phyloP scores from a whole-genome alignment of 306 rosid species.

The Lotus japonicus region DNA sequence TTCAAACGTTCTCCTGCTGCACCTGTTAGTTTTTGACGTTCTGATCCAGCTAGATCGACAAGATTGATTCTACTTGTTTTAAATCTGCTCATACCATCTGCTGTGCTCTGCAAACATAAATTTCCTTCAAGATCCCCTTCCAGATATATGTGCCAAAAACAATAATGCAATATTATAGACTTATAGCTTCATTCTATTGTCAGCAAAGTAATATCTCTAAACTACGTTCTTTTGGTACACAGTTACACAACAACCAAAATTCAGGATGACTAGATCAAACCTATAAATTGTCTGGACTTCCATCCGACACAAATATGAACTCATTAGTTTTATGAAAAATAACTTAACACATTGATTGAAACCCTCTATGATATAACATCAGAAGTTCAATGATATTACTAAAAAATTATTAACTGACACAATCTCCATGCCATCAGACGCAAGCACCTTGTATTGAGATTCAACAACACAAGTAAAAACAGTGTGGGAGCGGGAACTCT shows the following conservation, averaged over 20 bases:
- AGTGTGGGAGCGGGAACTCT: conserved; percentile 99
- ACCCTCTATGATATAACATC: not conserved
- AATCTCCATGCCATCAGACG: conserved; percentile 1
- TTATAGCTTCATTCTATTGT: not conserved
- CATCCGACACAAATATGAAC: too few relatives aligned
- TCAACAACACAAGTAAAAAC: conserved; percentile 95
- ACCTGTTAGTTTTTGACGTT: conserved; percentile 82
- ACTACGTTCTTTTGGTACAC: not conserved
- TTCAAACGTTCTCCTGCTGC: conserved; percentile 98
- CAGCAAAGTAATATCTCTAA: conserved; percentile 5
- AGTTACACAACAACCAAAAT: not conserved
- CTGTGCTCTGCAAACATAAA: conserved; percentile 52
- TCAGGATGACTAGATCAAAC: not conserved
- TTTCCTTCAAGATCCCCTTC: conserved; percentile 24
- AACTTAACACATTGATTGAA: not conserved
- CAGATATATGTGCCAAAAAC: not conserved
- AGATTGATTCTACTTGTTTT: conserved; percentile 97
- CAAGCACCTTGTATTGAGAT: conserved; percentile 85
- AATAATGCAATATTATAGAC: conserved; percentile 5
- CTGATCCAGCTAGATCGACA: conserved; percentile 98
- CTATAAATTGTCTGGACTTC: too few relatives aligned
- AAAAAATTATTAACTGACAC: not conserved
- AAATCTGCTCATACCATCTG: conserved; percentile 78
- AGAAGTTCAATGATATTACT: not conserved
- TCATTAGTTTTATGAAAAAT: not conserved